Evolutionary conservation across 1,284 basidiomycete genomes (phyloP).

Genomic region (Heliocybe sulcata): DNA sequence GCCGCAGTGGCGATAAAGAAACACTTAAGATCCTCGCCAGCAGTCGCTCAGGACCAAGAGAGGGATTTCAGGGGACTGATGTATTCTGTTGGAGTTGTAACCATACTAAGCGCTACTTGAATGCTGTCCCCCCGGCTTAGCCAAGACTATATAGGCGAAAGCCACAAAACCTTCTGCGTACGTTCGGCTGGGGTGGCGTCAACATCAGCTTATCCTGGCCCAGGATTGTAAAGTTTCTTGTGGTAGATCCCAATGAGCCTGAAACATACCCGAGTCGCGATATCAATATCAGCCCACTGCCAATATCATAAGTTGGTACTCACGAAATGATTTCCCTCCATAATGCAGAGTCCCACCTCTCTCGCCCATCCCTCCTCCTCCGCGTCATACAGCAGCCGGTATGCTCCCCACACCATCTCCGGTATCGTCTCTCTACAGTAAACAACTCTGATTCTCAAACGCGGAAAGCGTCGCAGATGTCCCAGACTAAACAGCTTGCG

Average conservation of each 20-base stretch:
- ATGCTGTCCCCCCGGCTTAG: too few relatives aligned
- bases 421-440: constrained; percentile 14
- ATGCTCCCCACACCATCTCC: constrained; percentile 11
- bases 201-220: too few relatives aligned
- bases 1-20: too few relatives aligned
- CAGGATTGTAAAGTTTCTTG: constrained; percentile 9
- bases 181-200: too few relatives aligned
- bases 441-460: constrained; percentile 9
- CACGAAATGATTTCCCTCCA: constrained; percentile 18
- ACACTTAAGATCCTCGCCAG: too few relatives aligned
- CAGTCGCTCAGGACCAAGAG: too few relatives aligned
- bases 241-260: constrained; percentile 16
- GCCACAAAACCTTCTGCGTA: too few relatives aligned
- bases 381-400: constrained; percentile 8
- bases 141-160: too few relatives aligned
- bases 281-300: neutral
- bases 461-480: constrained; percentile 5
- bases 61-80: too few relatives aligned
- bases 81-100: too few relatives aligned
- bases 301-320: too few relatives aligned
- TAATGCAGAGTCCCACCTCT: constrained; percentile 10
- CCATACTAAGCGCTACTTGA: too few relatives aligned
- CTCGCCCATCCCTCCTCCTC: constrained; percentile 8
- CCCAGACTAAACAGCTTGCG: constrained; percentile 8
- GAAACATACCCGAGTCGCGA: neutral